phyloP scores from a whole-genome alignment of 2,329 filamentous ascomycete species.

The Dactylellina leptospora region DNA sequence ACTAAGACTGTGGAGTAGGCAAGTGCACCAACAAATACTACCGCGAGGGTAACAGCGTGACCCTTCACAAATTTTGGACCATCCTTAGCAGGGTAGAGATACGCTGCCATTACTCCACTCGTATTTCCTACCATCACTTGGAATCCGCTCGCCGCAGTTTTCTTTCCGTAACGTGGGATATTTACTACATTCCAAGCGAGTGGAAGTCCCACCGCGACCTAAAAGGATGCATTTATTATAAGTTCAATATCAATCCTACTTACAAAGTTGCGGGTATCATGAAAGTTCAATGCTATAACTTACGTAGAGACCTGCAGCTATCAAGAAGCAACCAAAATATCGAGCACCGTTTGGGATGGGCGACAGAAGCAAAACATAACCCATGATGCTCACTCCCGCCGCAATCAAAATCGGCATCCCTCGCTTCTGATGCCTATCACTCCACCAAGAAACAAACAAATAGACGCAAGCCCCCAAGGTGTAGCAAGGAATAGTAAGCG shows the following conservation, averaged over 20 bases:
- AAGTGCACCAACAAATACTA: conserved; percentile 67
- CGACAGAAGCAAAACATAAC: conserved; percentile 74
- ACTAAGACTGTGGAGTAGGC: conserved; percentile 65
- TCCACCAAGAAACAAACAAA: conserved; percentile 71
- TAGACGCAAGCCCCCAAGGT: conserved; percentile 75
- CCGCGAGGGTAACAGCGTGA: conserved; percentile 69
- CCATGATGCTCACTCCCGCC: conserved; percentile 70
- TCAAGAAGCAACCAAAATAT: conserved; percentile 80
- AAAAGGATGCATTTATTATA: too few relatives aligned
- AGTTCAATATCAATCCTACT: too few relatives aligned
- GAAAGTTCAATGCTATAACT: conserved; percentile 61
- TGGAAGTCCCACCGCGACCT: conserved; percentile 66
- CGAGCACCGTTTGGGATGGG: conserved; percentile 70
- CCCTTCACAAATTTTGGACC: conserved; percentile 70
- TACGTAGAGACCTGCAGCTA: conserved; percentile 74
- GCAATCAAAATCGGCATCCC: conserved; percentile 73
- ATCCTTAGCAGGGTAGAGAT: conserved; percentile 65
- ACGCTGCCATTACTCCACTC: conserved; percentile 77
- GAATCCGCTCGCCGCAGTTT: conserved; percentile 75
- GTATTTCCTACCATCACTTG: conserved; percentile 76
- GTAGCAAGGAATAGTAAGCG: conserved; percentile 81
- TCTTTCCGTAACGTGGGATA: conserved; percentile 77
- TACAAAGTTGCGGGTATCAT: too few relatives aligned
- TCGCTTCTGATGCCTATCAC: conserved; percentile 73
- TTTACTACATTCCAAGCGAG: conserved; percentile 73